Evolutionary conservation across 495 filamentous ascomycete genomes (phyloP).

Genomic region (Pyrenula aspistea): DNA sequence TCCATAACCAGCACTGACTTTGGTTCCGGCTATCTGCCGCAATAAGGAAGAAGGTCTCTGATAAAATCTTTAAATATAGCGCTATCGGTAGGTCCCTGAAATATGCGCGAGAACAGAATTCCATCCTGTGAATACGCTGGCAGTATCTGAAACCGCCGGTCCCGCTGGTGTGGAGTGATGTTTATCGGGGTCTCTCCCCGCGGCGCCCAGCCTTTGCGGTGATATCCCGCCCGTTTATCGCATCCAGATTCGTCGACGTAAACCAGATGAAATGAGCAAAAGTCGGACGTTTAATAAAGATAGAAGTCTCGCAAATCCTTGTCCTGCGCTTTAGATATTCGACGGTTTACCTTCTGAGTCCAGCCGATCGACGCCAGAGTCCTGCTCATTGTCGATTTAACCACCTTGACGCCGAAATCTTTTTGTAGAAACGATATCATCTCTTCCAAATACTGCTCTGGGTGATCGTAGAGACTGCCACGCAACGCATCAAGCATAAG

Average conservation of each 20-base stretch:
- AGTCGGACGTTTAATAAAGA: slow-evolving; percentile 14
- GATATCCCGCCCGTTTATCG: slow-evolving; percentile 2
- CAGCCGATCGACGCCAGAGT: not conserved
- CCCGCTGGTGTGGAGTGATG: slow-evolving; percentile 17
- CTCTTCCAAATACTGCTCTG: not conserved
- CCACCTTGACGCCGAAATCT: not conserved
- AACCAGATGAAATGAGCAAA: not conserved
- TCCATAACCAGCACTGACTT: slow-evolving; percentile 34
- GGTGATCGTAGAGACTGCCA: not conserved
- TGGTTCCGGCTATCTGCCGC: slow-evolving; percentile 22
- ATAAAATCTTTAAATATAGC: slow-evolving; percentile 28
- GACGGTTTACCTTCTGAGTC: not conserved
- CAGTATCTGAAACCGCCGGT: slow-evolving; percentile 24
- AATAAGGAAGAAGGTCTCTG: slow-evolving; percentile 25
- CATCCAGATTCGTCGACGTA: not conserved
- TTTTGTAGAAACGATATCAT: not conserved
- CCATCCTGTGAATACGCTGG: slow-evolving; percentile 28
- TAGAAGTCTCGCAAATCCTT: not conserved
- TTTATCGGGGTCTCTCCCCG: slow-evolving; percentile 19
- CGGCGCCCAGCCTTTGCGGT: slow-evolving; percentile 19
- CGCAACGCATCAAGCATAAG: not conserved
- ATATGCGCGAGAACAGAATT: slow-evolving; percentile 21
- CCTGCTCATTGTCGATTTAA: not conserved
- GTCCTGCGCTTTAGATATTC: not conserved
- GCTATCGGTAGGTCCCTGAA: slow-evolving; percentile 24